Conservation (phyloP, 148 eudicot genomes). For the Pouteria glomerata region DNA sequence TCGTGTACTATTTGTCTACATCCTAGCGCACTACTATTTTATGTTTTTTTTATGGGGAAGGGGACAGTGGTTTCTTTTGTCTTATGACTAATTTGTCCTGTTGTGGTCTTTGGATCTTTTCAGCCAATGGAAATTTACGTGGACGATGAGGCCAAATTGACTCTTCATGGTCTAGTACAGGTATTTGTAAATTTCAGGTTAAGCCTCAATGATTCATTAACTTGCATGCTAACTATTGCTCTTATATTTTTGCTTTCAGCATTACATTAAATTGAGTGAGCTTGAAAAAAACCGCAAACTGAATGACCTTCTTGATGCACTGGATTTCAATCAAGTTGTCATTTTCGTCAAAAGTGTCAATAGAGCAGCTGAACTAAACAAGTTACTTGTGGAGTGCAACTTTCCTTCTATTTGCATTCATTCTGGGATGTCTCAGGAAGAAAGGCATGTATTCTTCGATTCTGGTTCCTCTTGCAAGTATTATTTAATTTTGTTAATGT, state of each 20-base stretch:
- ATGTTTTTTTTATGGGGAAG: too few species aligned
- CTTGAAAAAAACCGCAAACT: slow-evolving; percentile 90
- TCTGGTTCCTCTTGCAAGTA: neutral
- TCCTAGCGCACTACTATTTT: too few species aligned
- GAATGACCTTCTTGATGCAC: slow-evolving; percentile 91
- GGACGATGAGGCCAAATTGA: slow-evolving; percentile 96
- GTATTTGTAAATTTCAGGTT: slow-evolving; percentile 27
- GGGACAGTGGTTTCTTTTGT: neutral
- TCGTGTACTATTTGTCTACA: too few species aligned
- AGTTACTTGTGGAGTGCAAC: slow-evolving; percentile 92
- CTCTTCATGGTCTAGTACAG: slow-evolving; percentile 99
- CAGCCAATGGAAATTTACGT: slow-evolving; percentile 93
- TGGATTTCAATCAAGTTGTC: slow-evolving; percentile 97
- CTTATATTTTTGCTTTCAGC: slow-evolving; percentile 38
- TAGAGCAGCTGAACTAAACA: slow-evolving; percentile 90
- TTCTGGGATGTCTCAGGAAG: slow-evolving; percentile 99
- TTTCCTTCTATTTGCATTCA: slow-evolving; percentile 97
- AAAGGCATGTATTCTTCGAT: slow-evolving; percentile 46
- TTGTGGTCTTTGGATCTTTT: neutral
- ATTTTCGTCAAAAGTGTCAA: slow-evolving; percentile 93
- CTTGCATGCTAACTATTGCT: neutral
- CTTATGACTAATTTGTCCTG: neutral
- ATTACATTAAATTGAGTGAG: slow-evolving; percentile 88
- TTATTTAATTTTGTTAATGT: neutral
- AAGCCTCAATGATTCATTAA: neutral